Conservation (phyloP, 371 early-diverging fungal genomes). For the Rhizopus delemar region DNA sequence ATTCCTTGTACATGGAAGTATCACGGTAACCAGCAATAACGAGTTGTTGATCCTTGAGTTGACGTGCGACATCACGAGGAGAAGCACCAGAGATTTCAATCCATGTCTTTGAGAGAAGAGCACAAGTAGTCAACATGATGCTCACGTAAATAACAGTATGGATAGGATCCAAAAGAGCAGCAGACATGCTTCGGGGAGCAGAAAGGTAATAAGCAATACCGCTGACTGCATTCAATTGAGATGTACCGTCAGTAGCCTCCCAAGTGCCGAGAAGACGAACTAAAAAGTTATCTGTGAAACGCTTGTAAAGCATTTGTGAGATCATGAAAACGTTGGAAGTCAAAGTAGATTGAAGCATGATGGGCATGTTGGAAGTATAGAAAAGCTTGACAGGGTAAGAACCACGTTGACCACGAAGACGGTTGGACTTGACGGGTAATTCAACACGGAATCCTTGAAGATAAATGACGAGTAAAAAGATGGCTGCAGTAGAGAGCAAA, state of each 20-base stretch:
- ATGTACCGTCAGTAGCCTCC: constrained; percentile 90
- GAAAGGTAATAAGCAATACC: constrained; percentile 99
- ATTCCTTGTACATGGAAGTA: constrained; percentile 95
- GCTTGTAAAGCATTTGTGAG: constrained; percentile 96
- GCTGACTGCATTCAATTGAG: constrained; percentile 90
- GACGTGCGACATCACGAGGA: constrained; percentile 96
- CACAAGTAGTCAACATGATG: constrained; percentile 96
- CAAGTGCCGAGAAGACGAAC: constrained; percentile 97
- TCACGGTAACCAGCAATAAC: constrained; percentile 98
- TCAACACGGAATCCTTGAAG: constrained; percentile 99
- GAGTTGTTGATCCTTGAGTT: constrained; percentile 97
- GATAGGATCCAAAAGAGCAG: constrained; percentile 91
- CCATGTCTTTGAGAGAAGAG: constrained; percentile 98
- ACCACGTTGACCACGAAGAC: constrained; percentile 96
- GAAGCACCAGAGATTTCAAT: constrained; percentile 98
- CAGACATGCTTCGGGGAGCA: constrained; percentile 90
- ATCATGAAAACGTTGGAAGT: constrained; percentile 97
- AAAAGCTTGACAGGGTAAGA: constrained; percentile 99
- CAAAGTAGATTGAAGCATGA: constrained; percentile 99
- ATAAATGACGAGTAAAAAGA: constrained; percentile 99
- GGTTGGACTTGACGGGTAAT: constrained; percentile 97
- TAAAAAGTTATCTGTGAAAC: constrained; percentile 96
- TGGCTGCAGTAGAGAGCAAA: constrained; percentile 88
- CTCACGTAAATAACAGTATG: constrained; percentile 93
- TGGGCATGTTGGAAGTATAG: constrained; percentile 99